phyloP scores from a whole-genome alignment of 78 protist species.

The Creolimax fragrantissima region DNA sequence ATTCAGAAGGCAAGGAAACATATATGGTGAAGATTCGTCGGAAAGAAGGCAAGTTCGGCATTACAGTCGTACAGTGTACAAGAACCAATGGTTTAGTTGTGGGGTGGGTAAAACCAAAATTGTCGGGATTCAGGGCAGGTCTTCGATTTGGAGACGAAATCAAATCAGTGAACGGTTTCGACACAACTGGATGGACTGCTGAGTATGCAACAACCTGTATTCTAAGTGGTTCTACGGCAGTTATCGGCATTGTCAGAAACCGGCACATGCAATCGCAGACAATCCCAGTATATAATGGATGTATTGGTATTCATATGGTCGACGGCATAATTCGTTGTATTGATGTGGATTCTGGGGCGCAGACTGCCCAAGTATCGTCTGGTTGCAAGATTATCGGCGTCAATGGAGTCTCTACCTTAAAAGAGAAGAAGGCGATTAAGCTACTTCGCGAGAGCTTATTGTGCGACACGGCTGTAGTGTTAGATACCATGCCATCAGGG shows the following conservation, averaged over 20 bases:
- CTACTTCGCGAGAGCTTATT: neutral
- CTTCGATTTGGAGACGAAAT: neutral
- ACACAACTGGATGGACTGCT: neutral
- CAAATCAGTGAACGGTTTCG: neutral
- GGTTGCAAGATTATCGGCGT: neutral
- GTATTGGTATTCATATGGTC: neutral
- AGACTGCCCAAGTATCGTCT: neutral
- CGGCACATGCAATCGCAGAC: neutral
- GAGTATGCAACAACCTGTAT: neutral
- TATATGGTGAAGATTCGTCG: neutral
- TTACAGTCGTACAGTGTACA: neutral
- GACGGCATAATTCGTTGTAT: neutral
- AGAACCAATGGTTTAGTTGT: neutral
- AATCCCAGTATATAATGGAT: neutral
- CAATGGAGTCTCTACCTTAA: neutral
- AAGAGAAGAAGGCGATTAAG: neutral
- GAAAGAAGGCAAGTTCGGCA: neutral
- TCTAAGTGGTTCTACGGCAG: neutral
- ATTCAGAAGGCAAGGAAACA: neutral
- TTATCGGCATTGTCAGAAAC: neutral
- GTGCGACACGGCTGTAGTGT: neutral
- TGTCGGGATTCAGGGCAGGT: neutral
- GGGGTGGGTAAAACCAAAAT: neutral
- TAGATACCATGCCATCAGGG: neutral
- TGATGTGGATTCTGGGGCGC: neutral